Evolutionary conservation across 768 basidiomycete species (phyloP).

Genomic region (Pulveroboletus ravenelii): DNA sequence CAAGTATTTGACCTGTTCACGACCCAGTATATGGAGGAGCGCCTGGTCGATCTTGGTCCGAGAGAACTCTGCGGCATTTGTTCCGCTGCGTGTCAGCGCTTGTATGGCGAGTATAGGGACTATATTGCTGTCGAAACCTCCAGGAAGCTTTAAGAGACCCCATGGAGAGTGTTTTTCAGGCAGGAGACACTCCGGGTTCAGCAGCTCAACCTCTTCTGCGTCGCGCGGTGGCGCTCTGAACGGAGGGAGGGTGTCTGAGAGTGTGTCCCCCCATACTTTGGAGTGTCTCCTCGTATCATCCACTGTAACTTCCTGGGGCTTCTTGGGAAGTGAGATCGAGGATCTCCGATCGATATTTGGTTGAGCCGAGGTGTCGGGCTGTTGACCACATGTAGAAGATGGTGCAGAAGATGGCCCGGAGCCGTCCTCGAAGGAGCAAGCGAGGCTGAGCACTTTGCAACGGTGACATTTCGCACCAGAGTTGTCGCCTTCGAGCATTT

Average conservation of each 20-base stretch:
- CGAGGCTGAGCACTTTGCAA: constrained; percentile 43
- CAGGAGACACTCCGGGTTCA: constrained; percentile 34
- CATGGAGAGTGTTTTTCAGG: constrained; percentile 34
- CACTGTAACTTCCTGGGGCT: constrained; percentile 13
- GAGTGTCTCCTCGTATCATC: constrained; percentile 22
- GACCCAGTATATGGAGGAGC: constrained; percentile 31
- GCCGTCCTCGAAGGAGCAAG: constrained; percentile 43
- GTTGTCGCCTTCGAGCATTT: constrained; percentile 41
- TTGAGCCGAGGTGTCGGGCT: constrained; percentile 18
- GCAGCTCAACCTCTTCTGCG: constrained; percentile 27
- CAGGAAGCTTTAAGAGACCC: constrained; percentile 37
- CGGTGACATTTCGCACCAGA: constrained; percentile 41
- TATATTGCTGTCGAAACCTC: constrained; percentile 40
- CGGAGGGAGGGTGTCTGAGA: constrained; percentile 11
- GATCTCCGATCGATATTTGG: constrained; percentile 22
- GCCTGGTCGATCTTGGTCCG: constrained; percentile 23
- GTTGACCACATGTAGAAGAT: constrained; percentile 18
- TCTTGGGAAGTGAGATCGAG: constrained; percentile 19
- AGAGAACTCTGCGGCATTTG: constrained; percentile 19
- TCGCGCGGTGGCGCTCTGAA: constrained; percentile 17
- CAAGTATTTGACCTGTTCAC: constrained; percentile 34
- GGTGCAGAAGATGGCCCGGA: constrained; percentile 13
- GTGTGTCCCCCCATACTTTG: constrained; percentile 20
- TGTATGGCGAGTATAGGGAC: constrained; percentile 45
- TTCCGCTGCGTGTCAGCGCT: constrained; percentile 32